Conservation (phyloP, 805 yeast species). For the Pichia sporocuriosa region DNA sequence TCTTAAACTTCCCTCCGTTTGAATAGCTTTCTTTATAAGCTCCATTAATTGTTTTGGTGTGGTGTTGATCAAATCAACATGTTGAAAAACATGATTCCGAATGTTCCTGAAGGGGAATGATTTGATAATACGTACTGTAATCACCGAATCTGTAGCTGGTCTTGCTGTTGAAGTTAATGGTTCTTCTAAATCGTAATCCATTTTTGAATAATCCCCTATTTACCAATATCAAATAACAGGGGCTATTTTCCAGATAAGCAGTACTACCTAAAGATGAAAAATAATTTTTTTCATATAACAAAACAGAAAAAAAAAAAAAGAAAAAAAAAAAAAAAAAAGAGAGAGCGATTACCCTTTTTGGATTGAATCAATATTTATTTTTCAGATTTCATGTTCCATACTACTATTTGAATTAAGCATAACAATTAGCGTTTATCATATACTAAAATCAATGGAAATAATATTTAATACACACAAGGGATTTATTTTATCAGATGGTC, state of each 20-base stretch:
- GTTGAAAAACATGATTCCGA: conserved; percentile 61
- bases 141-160: conserved; percentile 62
- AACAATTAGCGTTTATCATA: too few relatives aligned
- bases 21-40: conserved; percentile 37
- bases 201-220: background rate
- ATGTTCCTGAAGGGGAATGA: conserved; percentile 90
- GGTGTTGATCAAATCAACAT: conserved; percentile 62
- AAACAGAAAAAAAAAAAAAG: background rate
- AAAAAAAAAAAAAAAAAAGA: background rate
- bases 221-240: too few relatives aligned
- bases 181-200: conserved; percentile 44
- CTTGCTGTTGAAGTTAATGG: conserved; percentile 76
- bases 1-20: conserved; percentile 59
- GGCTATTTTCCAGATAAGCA: too few relatives aligned
- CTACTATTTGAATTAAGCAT: too few relatives aligned
- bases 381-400: too few relatives aligned
- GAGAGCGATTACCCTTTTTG: background rate
- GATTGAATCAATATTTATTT: too few relatives aligned
- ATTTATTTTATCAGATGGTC: background rate
- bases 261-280: too few relatives aligned
- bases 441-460: conserved; percentile 3
- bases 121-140: conserved; percentile 82
- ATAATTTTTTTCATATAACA: too few relatives aligned
- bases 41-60: conserved; percentile 62
- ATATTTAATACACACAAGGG: conserved; percentile 8